Evolutionary conservation across 257 asterid genomes (phyloP).

Genomic region (Fraxinus anomala): DNA sequence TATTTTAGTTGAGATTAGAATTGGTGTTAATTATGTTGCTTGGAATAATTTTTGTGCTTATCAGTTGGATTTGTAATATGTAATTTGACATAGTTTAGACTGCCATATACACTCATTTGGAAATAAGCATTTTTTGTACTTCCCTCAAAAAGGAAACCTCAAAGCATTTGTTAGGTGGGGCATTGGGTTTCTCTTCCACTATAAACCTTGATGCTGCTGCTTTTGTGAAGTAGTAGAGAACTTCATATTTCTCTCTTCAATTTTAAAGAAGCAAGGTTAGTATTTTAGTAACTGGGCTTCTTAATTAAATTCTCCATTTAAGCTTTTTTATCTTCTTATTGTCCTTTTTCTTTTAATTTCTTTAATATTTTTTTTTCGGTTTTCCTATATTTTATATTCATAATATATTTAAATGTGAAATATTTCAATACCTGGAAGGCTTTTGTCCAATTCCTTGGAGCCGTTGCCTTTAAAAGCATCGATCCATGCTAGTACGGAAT

Average conservation of each 20-base stretch:
- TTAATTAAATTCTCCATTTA: background rate
- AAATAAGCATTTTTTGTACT: background rate
- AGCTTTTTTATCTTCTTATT: background rate
- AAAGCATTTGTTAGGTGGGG: background rate
- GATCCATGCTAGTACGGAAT: background rate
- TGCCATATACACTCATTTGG: background rate
- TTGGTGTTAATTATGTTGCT: background rate
- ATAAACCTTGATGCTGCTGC: background rate
- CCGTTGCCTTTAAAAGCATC: background rate
- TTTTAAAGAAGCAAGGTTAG: background rate
- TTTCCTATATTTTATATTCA: background rate
- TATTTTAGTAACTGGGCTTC: background rate
- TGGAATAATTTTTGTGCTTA: background rate
- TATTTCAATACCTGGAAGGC: background rate
- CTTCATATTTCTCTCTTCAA: background rate
- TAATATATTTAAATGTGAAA: background rate
- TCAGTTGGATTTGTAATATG: background rate
- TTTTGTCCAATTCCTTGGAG: background rate
- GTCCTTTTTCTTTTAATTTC: background rate
- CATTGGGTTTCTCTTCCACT: background rate
- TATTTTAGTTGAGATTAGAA: background rate
- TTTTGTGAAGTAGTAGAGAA: too few species aligned
- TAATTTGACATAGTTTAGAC: background rate
- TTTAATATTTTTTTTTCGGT: too few species aligned
- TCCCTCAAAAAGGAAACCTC: background rate